A percentile compares a stretch with the other conserved stretches of the same genome.
Evolutionary conservation across 768 basidiomycete species (phyloP).

Genomic region (Boletales sp.): DNA sequence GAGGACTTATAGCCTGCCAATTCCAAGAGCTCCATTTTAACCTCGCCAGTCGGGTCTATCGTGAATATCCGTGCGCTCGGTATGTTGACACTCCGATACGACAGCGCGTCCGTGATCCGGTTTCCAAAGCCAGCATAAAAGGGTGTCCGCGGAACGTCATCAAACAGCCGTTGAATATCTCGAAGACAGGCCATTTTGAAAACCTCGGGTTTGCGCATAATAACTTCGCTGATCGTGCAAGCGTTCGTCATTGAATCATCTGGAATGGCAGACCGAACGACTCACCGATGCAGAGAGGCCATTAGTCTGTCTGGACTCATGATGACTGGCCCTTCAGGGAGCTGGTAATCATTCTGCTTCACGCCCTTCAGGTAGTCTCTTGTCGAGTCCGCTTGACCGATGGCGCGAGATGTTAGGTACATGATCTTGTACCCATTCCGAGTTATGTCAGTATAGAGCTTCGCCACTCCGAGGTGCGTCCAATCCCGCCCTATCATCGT

Average conservation of each 20-base stretch:
- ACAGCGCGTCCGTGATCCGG: slow-evolving; percentile 95
- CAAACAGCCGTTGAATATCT: slow-evolving; percentile 91
- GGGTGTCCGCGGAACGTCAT: slow-evolving; percentile 62
- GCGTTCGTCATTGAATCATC: not conserved
- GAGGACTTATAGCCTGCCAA: slow-evolving; percentile 96
- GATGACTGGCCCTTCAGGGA: slow-evolving; percentile 98
- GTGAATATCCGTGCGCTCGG: slow-evolving; percentile 96
- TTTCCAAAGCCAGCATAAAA: slow-evolving; percentile 99
- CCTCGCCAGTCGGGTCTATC: slow-evolving; percentile 91
- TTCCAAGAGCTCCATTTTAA: slow-evolving; percentile 96
- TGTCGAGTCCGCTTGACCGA: slow-evolving; percentile 97
- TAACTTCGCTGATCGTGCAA: slow-evolving; percentile 73
- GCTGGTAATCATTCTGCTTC: slow-evolving; percentile 91
- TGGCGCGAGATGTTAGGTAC: slow-evolving; percentile 95
- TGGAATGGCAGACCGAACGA: not conserved
- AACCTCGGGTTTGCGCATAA: slow-evolving; percentile 98
- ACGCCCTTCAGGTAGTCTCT: slow-evolving; percentile 92
- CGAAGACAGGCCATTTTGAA: slow-evolving; percentile 99
- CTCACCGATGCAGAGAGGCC: slow-evolving; percentile 89
- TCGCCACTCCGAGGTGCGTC: slow-evolving; percentile 97
- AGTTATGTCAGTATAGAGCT: slow-evolving; percentile 92
- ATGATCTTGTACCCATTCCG: slow-evolving; percentile 97
- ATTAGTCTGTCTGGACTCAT: slow-evolving; percentile 98
- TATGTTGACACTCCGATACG: slow-evolving; percentile 94
- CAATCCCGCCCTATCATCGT: slow-evolving; percentile 98